Evolutionary conservation across 2,329 filamentous ascomycete species (phyloP), one percentile per base, ranked within the genome.

Genomic region (Claviceps pusilla): DNA sequence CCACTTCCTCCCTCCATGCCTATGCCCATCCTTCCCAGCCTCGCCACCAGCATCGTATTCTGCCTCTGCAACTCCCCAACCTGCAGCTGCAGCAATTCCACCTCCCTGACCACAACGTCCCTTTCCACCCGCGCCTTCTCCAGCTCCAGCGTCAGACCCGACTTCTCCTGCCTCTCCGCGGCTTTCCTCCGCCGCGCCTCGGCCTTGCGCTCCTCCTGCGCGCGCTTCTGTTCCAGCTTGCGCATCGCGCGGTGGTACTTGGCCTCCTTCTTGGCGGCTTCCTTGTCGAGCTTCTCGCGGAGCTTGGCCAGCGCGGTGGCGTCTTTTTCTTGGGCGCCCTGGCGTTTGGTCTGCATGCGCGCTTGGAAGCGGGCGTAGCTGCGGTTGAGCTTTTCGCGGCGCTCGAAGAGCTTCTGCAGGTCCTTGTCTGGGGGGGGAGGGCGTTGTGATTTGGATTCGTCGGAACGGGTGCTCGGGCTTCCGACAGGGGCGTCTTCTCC

Each of bases 221-320:
- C 72, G 50, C 79, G 78, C 68, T 80, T 81, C 58, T 80, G 76
- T 58, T 87, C 79, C 2, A 86, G 69, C 66, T 83, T 84, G 57
- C 71, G 71, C 48, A 86, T 70, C 62, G 88, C 83, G 12, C 75
- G 76, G 58, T 77, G 75, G 60, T 83, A 82, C 59, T 82, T 84
- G 39, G 82, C 82, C 59, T 84, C 79, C 52, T 83, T 79, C 63
- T 84, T 86, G 47, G 78, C 77, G 0, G 83, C 65, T 58, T 85
- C 81, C 50, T 71, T 73, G 48, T 80, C 76, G 64, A 86, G 80
- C 62, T 79, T 83, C 63, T 84, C 80, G 35, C 77, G 75, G 7
- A 81, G 72, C 64, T 81, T 84, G 35, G 76, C 73, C 5, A 80
- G 58, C 1, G 73, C 71, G 1, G 71, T 66, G 51, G 70, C 71